Evolutionary conservation across 2,329 filamentous ascomycete species (phyloP), one percentile per base, ranked within the genome.

Genomic region (Claviceps monticola): DNA sequence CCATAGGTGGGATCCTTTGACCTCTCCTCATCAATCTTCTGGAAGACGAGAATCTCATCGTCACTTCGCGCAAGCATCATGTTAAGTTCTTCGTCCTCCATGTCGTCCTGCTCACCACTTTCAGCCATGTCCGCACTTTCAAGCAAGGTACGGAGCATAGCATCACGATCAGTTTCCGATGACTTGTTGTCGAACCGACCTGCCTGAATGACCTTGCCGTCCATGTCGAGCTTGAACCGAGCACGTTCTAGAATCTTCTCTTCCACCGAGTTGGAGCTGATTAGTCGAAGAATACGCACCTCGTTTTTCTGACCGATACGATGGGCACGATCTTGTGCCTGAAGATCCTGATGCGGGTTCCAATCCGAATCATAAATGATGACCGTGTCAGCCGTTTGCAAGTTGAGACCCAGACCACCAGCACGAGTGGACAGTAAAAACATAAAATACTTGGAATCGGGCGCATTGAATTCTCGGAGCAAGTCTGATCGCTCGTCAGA

Each of bases 301-400:
- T 98, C 93, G 61, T 98, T 98, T 82, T 98, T 98, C 69, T 98
- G 93, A 56, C 93, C 93, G 59, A 98, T 98, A 85, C 93, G 91
- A 82, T 98, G 93, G 46, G 93, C 93, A 83, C 93, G 93, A 84
- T 98, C 93, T 66, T 98, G 93, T 14, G 93, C 93, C 68, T 98
- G 93, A 69, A 98, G 74, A 86, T 98, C 93, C 69, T 98, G 93
- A 66, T 97, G 91, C 65, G 93, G 93, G 68, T 98, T 98, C 93
- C 93, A 98, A 72, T 98, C 93, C 0, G 93, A 98, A 65, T 98
- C 93, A 70, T 96, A 98, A 64, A 98, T 98, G 69, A 98, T 96
- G 72, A 98, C 93, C 1, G 93, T 98, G 68, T 98, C 93, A 43
- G 93, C 93, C 46, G 91, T 96, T 69, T 98, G 93, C 66, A 98